A percentile compares a stretch with the other conserved stretches of the same genome.
These are phyloP conservation scores for Taxawa tesnikishii DNA, from an alignment of 2,329 filamentous ascomycete species.

Conservation along the genomic window DNA sequence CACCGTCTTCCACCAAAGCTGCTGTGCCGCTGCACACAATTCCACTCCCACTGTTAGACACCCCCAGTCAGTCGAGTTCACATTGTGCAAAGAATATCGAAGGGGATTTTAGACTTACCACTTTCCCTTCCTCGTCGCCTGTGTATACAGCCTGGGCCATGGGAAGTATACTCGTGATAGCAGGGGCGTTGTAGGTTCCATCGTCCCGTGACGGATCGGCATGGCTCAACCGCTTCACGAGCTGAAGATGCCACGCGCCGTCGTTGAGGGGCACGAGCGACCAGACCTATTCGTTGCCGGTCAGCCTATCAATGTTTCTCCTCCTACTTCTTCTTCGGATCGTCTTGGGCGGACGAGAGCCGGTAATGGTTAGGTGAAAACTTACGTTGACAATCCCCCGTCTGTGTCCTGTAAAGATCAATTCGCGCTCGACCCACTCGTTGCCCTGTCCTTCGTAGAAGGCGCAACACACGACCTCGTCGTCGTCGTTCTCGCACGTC, in stretches of 20 bases:
- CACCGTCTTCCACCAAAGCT: too few species aligned
- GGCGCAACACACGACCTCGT: constrained; percentile 68
- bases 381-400: constrained; percentile 74
- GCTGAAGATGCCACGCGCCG: constrained; percentile 62
- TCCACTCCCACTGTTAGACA: constrained; percentile 18
- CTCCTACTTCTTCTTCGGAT: too few species aligned
- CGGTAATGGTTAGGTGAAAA: too few species aligned
- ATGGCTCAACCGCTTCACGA: constrained; percentile 74
- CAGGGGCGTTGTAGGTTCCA: constrained; percentile 43
- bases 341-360: too few species aligned
- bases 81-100: not conserved
- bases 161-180: constrained; percentile 76
- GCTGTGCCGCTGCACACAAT: constrained; percentile 16
- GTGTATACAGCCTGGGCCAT: constrained; percentile 80
- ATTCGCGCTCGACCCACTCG: constrained; percentile 78
- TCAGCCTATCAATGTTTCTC: too few species aligned
- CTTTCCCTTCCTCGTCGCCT: constrained; percentile 83
- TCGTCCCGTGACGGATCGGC: constrained; percentile 55
- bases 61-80: not conserved
- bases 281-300: constrained; percentile 48
- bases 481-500: constrained; percentile 53
- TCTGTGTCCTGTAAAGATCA: constrained; percentile 82
- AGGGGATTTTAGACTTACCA: constrained; percentile 53
- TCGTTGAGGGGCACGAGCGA: constrained; percentile 40
- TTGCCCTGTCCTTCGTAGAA: constrained; percentile 87